Percentiles rank a stretch among this genome's conserved stretches.
Conservation (phyloP, 2,329 filamentous ascomycete species). For the Fusarium phyllophilum region DNA sequence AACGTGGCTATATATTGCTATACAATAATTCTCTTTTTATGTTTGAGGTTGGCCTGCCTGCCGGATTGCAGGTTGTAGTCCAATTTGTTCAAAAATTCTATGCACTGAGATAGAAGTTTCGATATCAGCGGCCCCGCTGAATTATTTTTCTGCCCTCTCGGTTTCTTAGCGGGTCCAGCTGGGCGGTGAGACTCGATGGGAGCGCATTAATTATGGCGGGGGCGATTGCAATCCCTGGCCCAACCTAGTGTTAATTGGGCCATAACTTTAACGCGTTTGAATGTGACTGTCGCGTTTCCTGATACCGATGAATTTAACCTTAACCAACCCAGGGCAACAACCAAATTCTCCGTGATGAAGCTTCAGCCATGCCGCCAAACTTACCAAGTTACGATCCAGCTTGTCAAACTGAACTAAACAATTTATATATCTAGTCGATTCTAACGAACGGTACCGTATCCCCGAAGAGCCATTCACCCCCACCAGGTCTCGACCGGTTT, state of each 20-base stretch:
- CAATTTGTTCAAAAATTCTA: neutral
- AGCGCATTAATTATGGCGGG: conserved; percentile 4
- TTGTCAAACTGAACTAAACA: neutral
- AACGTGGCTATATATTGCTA: conserved; percentile 4
- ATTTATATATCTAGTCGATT: neutral
- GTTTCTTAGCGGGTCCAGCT: neutral
- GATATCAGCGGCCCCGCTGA: conserved; percentile 8
- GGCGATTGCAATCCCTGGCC: neutral
- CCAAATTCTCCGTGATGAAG: conserved; percentile 1
- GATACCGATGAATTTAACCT: conserved; percentile 15
- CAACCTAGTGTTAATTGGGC: conserved; percentile 22
- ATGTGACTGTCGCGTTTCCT: conserved; percentile 36
- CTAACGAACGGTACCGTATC: neutral
- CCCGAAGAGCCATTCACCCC: neutral
- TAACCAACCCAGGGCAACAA: neutral
- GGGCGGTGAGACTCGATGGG: conserved; percentile 19
- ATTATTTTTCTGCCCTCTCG: conserved; percentile 47
- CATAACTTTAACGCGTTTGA: conserved; percentile 32
- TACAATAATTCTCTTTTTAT: neutral
- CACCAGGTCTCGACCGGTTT: conserved; percentile 6
- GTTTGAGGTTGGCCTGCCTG: neutral
- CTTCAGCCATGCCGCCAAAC: neutral
- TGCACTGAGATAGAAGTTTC: conserved; percentile 15
- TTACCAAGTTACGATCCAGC: neutral
- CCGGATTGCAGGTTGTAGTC: neutral